Percentiles rank a stretch among this genome's conserved stretches.
These are phyloP conservation scores for Teunomyces funiuensis DNA, from an alignment of 805 yeast genomes.

Conservation along the genomic window DNA sequence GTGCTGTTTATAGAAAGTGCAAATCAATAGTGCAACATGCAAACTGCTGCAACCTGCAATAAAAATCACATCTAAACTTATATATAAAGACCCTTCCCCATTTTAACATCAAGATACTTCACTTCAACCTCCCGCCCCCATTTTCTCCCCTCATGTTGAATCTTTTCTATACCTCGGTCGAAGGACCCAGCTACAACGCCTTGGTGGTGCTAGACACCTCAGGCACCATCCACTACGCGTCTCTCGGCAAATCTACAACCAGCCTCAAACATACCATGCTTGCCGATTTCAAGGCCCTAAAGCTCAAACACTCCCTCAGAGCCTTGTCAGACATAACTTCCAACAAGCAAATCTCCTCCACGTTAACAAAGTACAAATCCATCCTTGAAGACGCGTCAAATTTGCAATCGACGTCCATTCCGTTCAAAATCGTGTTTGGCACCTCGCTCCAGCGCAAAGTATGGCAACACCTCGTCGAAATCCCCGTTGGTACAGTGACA, in stretches of 20 bases:
- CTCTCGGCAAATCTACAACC: constrained; percentile 15
- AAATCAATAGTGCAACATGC: too few relatives aligned
- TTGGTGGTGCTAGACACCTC: constrained; percentile 16
- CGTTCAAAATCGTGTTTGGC: constrained; percentile 34
- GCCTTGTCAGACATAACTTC: neutral
- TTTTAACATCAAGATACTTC: neutral
- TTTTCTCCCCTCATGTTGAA: constrained; percentile 3
- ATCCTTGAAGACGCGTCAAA: constrained; percentile 13
- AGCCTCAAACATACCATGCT: constrained; percentile 9
- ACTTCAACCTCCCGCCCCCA: neutral
- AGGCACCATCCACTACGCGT: constrained; percentile 21
- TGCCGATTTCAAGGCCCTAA: constrained; percentile 12
- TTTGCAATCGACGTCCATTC: constrained; percentile 13
- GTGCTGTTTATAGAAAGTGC: constrained; percentile 19
- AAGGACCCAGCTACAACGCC: constrained; percentile 9
- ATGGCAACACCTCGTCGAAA: constrained; percentile 30
- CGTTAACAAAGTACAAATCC: constrained; percentile 11
- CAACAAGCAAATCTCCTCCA: constrained; percentile 2
- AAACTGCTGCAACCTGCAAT: too few relatives aligned
- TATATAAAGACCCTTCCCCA: neutral
- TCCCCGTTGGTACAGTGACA: constrained; percentile 27
- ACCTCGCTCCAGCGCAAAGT: constrained; percentile 38
- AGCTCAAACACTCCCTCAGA: constrained; percentile 1
- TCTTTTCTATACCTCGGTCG: constrained; percentile 15
- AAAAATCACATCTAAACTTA: neutral